Evolutionary conservation across 2,329 filamentous ascomycete species (phyloP), one percentile per base, ranked within the genome.

Genomic region (Ustulina deusta): DNA sequence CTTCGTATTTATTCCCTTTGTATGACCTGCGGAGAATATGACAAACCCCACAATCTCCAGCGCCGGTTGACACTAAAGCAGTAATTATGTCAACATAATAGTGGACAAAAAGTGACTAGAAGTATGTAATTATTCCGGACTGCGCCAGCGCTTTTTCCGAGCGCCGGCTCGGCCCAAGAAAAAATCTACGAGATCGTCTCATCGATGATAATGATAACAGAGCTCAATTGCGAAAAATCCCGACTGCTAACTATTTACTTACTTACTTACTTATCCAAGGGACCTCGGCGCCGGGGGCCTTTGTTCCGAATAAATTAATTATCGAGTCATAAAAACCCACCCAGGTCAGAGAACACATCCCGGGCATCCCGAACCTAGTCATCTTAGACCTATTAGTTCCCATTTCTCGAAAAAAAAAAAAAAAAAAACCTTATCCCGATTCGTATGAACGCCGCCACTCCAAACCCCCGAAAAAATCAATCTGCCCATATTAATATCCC

Each of bases 401-500:
- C 15, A 10, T 29, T 22, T 42, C 36, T 20, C 44, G 17, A 42
- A 15, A n/a, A n/a, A n/a, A n/a, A n/a, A n/a, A n/a, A n/a, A n/a
- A n/a, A n/a, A n/a, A n/a, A n/a, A 42, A 22, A 40, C n/a, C 22
- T 13, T 15, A 22, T 48, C 17, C 29, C 22, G 32, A 40, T 54
- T n/a, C 48, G 11, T 59, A n/a, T n/a, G n/a, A 11, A 63, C 44
- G 48, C 22, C 46, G 1, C 20, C 65, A 51, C 10, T 25, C 42
- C 34, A 44, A 17, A 59, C 38, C 29, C 46, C 49, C 17, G n/a
- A n/a, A n/a, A n/a, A n/a, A 54, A 15, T 48, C 60, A 54, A 34
- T 27, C 22, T 42, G 40, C 51, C 52, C n/a, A n/a, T 65, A 9
- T 61, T 27, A 13, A n/a, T 65, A 9, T 61, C 22, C 25, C 3